Percentiles rank a stretch among this genome's conserved stretches.
phyloP scores from a whole-genome alignment of 2,329 filamentous ascomycete species.

The Neofusicoccum parvum region DNA sequence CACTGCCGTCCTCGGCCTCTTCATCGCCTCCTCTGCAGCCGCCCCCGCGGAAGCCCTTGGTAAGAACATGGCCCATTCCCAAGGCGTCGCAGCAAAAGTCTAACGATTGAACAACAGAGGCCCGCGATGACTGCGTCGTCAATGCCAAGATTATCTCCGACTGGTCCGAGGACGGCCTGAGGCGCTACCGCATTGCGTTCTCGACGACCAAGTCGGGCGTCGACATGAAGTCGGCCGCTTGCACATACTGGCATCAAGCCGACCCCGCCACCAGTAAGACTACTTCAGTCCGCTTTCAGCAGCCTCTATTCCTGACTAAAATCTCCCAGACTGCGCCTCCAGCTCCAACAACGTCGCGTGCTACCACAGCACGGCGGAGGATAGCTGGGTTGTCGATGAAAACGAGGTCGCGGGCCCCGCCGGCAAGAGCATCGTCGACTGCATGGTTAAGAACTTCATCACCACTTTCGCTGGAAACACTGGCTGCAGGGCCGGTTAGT shows the following conservation, averaged over 20 bases:
- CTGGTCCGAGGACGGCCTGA: neutral
- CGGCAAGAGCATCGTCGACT: neutral
- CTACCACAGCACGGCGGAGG: neutral
- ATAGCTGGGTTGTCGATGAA: neutral
- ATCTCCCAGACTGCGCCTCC: neutral
- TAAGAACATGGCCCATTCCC: neutral
- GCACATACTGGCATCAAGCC: neutral
- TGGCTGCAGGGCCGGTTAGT: conserved; percentile 40
- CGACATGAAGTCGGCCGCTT: neutral
- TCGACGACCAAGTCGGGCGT: neutral
- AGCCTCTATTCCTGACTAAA: neutral
- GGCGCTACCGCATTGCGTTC: neutral
- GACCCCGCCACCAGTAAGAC: neutral
- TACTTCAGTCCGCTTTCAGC: neutral
- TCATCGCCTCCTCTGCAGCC: neutral
- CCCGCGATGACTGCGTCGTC: neutral
- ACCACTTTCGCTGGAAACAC: neutral
- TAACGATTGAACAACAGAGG: neutral
- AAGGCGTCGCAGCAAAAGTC: no score
- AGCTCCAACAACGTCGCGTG: neutral
- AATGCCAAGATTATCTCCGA: neutral
- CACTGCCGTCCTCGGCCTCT: neutral
- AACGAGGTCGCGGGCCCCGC: neutral
- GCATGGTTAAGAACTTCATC: neutral
- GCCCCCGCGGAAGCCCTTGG: neutral